Percentiles rank a stretch among this genome's conserved stretches.
phyloP scores from a whole-genome alignment of 331 rosid genomes.

The Quercus lobata region DNA sequence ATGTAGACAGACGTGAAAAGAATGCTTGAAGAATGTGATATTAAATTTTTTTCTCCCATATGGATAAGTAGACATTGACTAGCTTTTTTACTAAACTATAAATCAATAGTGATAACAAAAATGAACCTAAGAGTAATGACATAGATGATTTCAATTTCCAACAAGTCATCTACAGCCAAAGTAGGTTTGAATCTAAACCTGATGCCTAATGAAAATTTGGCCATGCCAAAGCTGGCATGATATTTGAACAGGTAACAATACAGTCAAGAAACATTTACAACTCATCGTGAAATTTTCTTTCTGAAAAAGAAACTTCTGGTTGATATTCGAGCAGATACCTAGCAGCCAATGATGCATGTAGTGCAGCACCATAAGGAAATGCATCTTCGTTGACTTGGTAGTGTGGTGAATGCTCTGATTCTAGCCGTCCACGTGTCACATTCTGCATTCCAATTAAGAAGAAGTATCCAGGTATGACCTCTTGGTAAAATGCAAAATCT shows the following conservation, averaged over 20 bases:
- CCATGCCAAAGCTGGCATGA: not conserved
- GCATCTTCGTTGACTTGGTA: constrained; percentile 69
- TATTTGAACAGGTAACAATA: not conserved
- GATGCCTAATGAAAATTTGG: not conserved
- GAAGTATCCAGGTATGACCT: constrained; percentile 68
- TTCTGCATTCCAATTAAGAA: constrained; percentile 60
- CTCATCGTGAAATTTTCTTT: constrained; percentile 39
- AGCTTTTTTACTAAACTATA: not conserved
- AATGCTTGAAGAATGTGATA: constrained; percentile 1
- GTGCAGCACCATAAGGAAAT: constrained; percentile 83
- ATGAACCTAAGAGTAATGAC: not conserved
- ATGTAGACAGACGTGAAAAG: not conserved
- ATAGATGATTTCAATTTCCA: not conserved
- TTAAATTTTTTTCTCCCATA: not conserved
- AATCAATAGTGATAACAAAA: not conserved
- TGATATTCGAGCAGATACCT: constrained; percentile 50
- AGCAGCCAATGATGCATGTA: constrained; percentile 75
- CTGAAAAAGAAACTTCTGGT: constrained; percentile 9
- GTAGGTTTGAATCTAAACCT: not conserved
- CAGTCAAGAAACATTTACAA: constrained; percentile 21
- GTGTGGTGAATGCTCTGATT: constrained; percentile 47
- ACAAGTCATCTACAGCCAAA: not conserved
- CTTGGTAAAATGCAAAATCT: constrained; percentile 83
- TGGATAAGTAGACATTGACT: not conserved
- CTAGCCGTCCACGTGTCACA: constrained; percentile 23